These are phyloP conservation scores for Cercophora newfieldiana DNA, from an alignment of 495 filamentous ascomycete species.

Conservation along the genomic window DNA sequence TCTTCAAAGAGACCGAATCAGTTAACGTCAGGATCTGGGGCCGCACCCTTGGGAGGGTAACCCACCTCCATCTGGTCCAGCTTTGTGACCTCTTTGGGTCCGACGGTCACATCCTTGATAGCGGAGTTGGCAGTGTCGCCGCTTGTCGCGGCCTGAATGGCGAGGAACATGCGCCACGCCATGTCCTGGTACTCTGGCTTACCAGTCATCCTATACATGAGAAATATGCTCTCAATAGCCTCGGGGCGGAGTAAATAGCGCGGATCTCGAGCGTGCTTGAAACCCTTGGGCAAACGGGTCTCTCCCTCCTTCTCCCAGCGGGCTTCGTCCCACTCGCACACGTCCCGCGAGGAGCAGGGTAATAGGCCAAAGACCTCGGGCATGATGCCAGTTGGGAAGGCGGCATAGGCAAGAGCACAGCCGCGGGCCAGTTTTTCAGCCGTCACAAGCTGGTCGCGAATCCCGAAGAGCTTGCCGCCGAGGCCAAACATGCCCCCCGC, in stretches of 20 bases:
- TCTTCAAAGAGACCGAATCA: conserved; percentile 22
- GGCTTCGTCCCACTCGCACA: conserved; percentile 32
- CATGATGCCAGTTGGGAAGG: conserved; percentile 82
- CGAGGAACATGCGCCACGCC: conserved; percentile 61
- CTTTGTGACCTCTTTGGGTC: conserved; percentile 24
- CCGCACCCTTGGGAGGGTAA: neutral
- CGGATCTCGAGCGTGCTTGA: conserved; percentile 31
- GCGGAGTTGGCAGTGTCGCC: conserved; percentile 51
- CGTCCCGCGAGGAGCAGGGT: conserved; percentile 54
- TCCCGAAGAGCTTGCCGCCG: conserved; percentile 68
- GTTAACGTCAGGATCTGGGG: neutral
- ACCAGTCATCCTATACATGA: conserved; percentile 66
- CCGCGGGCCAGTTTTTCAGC: conserved; percentile 76
- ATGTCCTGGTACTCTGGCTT: conserved; percentile 49
- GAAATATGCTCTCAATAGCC: conserved; percentile 63
- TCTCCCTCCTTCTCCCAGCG: conserved; percentile 29
- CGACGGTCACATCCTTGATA: conserved; percentile 42
- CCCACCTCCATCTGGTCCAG: conserved; percentile 47
- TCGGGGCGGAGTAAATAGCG: conserved; percentile 70
- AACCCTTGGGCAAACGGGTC: conserved; percentile 63
- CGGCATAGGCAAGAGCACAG: conserved; percentile 80
- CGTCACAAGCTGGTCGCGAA: conserved; percentile 58
- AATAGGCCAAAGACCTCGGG: conserved; percentile 69
- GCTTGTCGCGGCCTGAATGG: conserved; percentile 44
- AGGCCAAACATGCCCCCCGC: conserved; percentile 84